These are phyloP conservation scores for Fusarium phyllophilum DNA, from an alignment of 2,329 filamentous ascomycete genomes.

Conservation along the genomic window DNA sequence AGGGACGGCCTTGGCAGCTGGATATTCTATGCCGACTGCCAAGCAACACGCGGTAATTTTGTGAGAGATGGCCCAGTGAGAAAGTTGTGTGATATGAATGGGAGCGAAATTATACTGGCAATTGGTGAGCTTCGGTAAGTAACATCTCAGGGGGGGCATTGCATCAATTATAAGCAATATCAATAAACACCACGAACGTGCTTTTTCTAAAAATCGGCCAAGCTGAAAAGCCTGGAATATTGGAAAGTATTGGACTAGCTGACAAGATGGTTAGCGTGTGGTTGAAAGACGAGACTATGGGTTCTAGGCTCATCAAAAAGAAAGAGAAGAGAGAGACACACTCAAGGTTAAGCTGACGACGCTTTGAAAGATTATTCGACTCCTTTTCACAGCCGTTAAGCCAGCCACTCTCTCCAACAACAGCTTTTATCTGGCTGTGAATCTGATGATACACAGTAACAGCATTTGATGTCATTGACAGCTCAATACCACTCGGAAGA, in stretches of 20 bases:
- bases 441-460: neutral
- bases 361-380: neutral
- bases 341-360: neutral
- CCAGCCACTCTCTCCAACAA: neutral
- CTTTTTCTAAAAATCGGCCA: neutral
- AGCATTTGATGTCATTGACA: constrained; percentile 9
- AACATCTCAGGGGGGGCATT: neutral
- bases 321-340: neutral
- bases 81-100: neutral
- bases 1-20: neutral
- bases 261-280: constrained; percentile 1
- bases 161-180: neutral
- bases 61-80: neutral
- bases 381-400: neutral
- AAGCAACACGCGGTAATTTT: neutral
- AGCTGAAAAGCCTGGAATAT: neutral
- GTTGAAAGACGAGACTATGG: neutral
- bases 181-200: neutral
- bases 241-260: constrained; percentile 4
- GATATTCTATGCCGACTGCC: neutral
- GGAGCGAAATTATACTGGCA: neutral
- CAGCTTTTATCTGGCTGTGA: neutral
- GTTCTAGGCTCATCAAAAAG: neutral
- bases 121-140: neutral
- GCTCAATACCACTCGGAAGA: constrained; percentile 22